phyloP scores from a whole-genome alignment of 768 basidiomycete genomes.

The Collybia nuda region DNA sequence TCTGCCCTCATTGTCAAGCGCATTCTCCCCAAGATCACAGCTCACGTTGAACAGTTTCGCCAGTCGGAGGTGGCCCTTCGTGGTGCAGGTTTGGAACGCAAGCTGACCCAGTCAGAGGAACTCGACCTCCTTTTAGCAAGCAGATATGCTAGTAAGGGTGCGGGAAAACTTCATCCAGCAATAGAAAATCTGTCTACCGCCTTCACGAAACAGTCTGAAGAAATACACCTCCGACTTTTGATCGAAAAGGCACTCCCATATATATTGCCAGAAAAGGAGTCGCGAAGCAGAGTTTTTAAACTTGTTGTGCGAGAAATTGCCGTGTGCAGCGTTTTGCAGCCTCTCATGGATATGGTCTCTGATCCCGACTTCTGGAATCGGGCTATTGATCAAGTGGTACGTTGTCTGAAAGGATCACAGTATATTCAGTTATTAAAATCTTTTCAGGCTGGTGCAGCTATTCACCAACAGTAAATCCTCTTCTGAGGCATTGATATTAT shows the following conservation, averaged over 20 bases:
- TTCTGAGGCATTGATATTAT: not conserved
- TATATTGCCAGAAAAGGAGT: constrained; percentile 76
- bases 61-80: constrained; percentile 86
- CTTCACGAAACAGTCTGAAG: constrained; percentile 88
- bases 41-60: constrained; percentile 87
- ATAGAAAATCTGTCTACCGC: constrained; percentile 87
- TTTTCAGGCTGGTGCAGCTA: constrained; percentile 47
- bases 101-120: constrained; percentile 86
- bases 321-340: constrained; percentile 79
- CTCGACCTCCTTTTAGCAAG: constrained; percentile 84
- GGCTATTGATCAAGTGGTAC: constrained; percentile 86
- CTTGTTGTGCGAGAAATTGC: constrained; percentile 81
- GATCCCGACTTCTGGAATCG: constrained; percentile 99
- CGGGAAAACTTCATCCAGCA: constrained; percentile 75
- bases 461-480: constrained; percentile 45
- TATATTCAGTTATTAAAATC: not conserved
- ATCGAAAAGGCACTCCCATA: constrained; percentile 71
- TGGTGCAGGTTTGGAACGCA: constrained; percentile 78
- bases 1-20: constrained; percentile 77
- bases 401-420: constrained; percentile 24
- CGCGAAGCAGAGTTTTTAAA: constrained; percentile 64
- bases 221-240: constrained; percentile 74
- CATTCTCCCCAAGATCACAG: constrained; percentile 85
- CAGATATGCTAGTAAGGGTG: constrained; percentile 69
- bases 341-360: constrained; percentile 87